A percentile compares a stretch with the other conserved stretches of the same genome.
These are phyloP conservation scores for Taiozyma sp. DNA, from an alignment of 1,139 yeast species.

Conservation along the genomic window DNA sequence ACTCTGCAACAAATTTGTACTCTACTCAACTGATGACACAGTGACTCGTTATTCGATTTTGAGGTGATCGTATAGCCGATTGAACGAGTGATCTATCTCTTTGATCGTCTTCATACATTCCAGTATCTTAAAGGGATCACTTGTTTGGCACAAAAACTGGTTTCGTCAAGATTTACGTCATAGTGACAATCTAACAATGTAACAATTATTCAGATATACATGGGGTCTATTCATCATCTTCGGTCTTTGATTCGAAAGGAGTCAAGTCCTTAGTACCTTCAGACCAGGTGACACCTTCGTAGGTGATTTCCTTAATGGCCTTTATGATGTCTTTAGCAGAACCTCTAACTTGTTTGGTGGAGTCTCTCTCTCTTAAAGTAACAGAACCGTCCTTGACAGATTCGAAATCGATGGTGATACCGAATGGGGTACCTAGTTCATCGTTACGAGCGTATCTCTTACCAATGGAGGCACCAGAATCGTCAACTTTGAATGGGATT, in stretches of 20 bases:
- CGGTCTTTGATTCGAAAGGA: slow-evolving; percentile 44
- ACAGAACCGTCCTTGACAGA: slow-evolving; percentile 85
- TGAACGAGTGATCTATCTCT: too few species aligned
- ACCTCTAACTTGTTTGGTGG: slow-evolving; percentile 97
- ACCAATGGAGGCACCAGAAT: slow-evolving; percentile 97
- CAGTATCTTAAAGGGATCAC: too few species aligned
- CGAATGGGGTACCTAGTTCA: slow-evolving; percentile 99
- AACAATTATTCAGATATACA: too few species aligned
- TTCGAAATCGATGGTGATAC: slow-evolving; percentile 96
- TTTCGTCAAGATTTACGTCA: neutral
- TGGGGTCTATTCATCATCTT: slow-evolving; percentile 16
- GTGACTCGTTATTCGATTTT: too few species aligned
- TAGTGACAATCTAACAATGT: neutral
- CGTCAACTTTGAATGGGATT: slow-evolving; percentile 94
- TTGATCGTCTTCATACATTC: too few species aligned
- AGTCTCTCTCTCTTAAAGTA: slow-evolving; percentile 96
- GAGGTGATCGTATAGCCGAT: too few species aligned
- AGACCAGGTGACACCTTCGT: slow-evolving; percentile 73
- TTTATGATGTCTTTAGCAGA: slow-evolving; percentile 68
- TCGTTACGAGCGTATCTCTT: slow-evolving; percentile 98
- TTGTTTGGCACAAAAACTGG: neutral
- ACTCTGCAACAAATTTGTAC: too few species aligned
- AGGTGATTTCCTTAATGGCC: slow-evolving; percentile 76
- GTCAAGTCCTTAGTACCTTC: slow-evolving; percentile 72
- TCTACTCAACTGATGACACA: too few species aligned